A percentile compares a stretch with the other conserved stretches of the same genome.
Conservation (phyloP, 1,284 basidiomycete species). For the Cutaneotrichosporon curvatum region DNA sequence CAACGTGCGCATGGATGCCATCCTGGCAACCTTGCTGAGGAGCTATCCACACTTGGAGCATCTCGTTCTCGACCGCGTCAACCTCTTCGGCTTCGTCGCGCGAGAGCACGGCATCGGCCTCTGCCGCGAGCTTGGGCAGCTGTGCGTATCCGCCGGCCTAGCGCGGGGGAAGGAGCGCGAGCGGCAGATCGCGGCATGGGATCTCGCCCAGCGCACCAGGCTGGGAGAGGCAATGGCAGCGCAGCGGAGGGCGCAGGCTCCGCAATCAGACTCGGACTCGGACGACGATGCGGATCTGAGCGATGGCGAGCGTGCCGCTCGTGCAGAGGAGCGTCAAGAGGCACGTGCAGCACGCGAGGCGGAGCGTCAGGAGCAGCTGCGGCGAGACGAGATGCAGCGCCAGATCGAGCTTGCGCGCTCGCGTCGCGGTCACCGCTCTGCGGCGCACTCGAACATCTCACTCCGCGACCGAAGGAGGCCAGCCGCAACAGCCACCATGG, state of each 20-base stretch:
- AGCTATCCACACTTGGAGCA: slow-evolving; percentile 38
- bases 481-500: slow-evolving; percentile 15
- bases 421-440: slow-evolving; percentile 40
- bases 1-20: slow-evolving; percentile 44
- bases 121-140: slow-evolving; percentile 37
- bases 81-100: slow-evolving; percentile 45
- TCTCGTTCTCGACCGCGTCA: slow-evolving; percentile 45
- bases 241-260: slow-evolving; percentile 2
- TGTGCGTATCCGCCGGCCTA: slow-evolving; percentile 38
- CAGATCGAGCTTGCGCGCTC: slow-evolving; percentile 28
- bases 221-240: slow-evolving; percentile 28
- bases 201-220: slow-evolving; percentile 30
- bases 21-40: slow-evolving; percentile 33
- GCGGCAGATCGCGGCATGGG: slow-evolving; percentile 39
- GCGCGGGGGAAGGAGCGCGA: slow-evolving; percentile 42
- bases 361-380: slow-evolving; percentile 13
- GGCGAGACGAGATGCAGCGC: slow-evolving; percentile 24
- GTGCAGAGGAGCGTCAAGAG: slow-evolving; percentile 8
- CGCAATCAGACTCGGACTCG: background rate
- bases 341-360: slow-evolving; percentile 14
- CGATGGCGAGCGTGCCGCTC: slow-evolving; percentile 1
- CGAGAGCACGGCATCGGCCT: slow-evolving; percentile 38
- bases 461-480: slow-evolving; percentile 39
- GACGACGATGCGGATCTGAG: slow-evolving; percentile 2
- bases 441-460: slow-evolving; percentile 39